Conservation (phyloP, 2,329 filamentous ascomycete genomes). For the Ceratocystis cubensis region DNA sequence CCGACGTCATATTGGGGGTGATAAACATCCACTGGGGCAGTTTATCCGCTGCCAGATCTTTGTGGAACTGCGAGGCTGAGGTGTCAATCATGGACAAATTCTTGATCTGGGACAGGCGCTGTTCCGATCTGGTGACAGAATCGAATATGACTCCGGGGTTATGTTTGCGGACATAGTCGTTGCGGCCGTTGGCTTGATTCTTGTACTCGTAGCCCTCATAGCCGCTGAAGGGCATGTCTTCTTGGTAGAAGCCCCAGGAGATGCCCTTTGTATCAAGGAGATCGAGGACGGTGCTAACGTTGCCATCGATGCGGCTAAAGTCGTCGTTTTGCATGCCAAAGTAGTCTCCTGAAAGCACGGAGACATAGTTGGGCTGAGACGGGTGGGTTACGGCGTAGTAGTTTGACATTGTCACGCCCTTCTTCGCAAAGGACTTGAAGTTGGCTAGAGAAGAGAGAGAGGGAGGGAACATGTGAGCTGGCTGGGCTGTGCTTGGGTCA, state of each 20-base stretch:
- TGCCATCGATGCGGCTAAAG: conserved; percentile 44
- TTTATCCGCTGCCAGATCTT: conserved; percentile 48
- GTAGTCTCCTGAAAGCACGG: conserved; percentile 55
- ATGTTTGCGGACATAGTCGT: conserved; percentile 76
- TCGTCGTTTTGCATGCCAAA: conserved; percentile 61
- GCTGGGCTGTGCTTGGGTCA: background rate
- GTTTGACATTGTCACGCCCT: conserved; percentile 28
- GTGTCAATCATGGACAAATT: conserved; percentile 41
- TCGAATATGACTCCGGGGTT: conserved; percentile 57
- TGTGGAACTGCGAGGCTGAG: conserved; percentile 45
- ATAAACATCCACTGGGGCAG: conserved; percentile 64
- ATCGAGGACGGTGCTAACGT: conserved; percentile 56
- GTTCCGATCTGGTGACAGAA: conserved; percentile 44
- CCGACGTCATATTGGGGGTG: conserved; percentile 62
- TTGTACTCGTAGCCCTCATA: conserved; percentile 53
- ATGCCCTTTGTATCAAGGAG: conserved; percentile 53
- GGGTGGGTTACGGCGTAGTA: conserved; percentile 56
- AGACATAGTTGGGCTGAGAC: conserved; percentile 64
- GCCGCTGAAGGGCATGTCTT: conserved; percentile 63
- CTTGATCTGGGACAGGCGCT: conserved; percentile 58
- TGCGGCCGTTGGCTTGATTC: conserved; percentile 52
- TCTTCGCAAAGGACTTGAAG: conserved; percentile 25
- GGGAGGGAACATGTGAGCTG: background rate
- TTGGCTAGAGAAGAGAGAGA: conserved; percentile 22
- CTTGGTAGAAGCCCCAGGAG: conserved; percentile 61